phyloP scores from a whole-genome alignment of 306 rosid species.

The Crataegus laevigata region DNA sequence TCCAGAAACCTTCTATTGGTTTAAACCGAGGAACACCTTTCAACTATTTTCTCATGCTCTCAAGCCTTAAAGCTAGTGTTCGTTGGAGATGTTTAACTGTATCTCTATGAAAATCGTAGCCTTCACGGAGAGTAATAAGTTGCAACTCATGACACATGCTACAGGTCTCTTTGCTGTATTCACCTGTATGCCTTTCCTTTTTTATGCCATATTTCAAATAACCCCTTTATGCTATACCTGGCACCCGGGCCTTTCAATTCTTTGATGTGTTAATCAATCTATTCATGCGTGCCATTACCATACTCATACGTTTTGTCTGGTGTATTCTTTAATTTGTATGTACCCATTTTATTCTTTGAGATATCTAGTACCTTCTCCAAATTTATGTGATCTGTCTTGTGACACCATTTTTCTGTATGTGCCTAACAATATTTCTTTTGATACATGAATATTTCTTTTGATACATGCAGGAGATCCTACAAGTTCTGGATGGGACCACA shows the following conservation, averaged over 20 bases:
- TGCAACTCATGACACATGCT: background rate
- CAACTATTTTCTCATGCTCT: background rate
- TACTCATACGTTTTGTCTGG: background rate
- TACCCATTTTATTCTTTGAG: background rate
- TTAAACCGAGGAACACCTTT: background rate
- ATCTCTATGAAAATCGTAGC: background rate
- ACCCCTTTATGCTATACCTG: background rate
- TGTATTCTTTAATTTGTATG: background rate
- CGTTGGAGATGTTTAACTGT: background rate
- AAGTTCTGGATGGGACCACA: conserved; percentile 91
- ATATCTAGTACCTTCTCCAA: background rate
- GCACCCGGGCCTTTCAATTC: background rate
- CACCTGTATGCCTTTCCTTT: background rate
- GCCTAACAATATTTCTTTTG: background rate
- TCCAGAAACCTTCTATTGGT: background rate
- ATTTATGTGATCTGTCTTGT: background rate
- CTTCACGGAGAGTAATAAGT: background rate
- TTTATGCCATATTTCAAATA: background rate
- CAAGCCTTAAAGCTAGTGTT: background rate
- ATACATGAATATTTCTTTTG: conserved; percentile 10
- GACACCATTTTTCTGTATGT: background rate
- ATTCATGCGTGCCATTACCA: background rate
- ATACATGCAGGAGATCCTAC: conserved; percentile 77
- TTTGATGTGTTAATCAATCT: background rate
- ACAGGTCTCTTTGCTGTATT: background rate